Percentiles rank a stretch among this genome's conserved stretches.
phyloP scores from a whole-genome alignment of 257 asterid genomes.

The Ocimum tenuiflorum region DNA sequence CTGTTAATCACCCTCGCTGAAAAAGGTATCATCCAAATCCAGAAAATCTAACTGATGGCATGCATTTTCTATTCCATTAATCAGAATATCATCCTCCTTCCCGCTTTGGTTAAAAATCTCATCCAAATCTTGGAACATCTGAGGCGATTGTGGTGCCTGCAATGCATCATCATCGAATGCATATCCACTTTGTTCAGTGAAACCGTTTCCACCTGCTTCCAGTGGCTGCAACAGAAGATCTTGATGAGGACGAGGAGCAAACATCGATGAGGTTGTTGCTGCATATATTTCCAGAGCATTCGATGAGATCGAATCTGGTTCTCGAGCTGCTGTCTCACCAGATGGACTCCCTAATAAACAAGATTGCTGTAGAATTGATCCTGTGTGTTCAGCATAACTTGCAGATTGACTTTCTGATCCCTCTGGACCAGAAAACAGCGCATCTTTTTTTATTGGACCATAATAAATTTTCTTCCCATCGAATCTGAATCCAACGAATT shows the following conservation, averaged over 20 bases:
- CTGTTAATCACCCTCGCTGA: slow-evolving; percentile 19
- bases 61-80: slow-evolving; percentile 19
- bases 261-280: no score
- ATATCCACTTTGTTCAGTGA: no score
- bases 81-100: slow-evolving; percentile 19
- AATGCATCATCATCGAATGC: slow-evolving; percentile 2
- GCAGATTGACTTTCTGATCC: no score
- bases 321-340: no score
- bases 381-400: no score
- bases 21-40: slow-evolving; percentile 24
- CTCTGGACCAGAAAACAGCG: no score
- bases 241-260: not conserved
- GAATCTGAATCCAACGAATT: slow-evolving; percentile 47
- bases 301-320: no score
- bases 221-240: slow-evolving; percentile 10
- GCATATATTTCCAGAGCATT: no score
- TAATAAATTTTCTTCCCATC: slow-evolving; percentile 40
- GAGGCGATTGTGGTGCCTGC: slow-evolving; percentile 10
- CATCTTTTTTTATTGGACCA: slow-evolving; percentile 22
- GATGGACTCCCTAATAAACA: no score
- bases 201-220: slow-evolving; percentile 7
- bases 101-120: slow-evolving; percentile 20
- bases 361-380: no score
- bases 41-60: slow-evolving; percentile 29
- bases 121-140: slow-evolving; percentile 9